Conservation (phyloP, 331 rosid genomes). For the Quercus lobata region DNA sequence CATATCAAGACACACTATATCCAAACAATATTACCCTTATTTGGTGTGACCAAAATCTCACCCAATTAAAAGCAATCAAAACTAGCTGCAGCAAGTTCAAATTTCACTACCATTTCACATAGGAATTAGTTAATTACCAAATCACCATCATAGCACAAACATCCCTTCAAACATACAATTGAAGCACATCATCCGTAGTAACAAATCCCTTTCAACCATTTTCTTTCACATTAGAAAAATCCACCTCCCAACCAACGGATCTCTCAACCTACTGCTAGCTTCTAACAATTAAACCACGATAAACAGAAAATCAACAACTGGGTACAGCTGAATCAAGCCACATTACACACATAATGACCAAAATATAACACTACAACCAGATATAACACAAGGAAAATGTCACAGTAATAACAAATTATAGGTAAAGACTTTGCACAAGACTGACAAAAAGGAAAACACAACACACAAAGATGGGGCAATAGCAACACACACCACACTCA, state of each 20-base stretch:
- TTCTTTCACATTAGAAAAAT: background rate
- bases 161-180: background rate
- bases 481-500: slow-evolving; percentile 24
- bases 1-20: background rate
- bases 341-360: slow-evolving; percentile 22
- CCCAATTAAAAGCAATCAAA: background rate
- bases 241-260: slow-evolving; percentile 27
- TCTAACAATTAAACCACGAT: slow-evolving; percentile 1
- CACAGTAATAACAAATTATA: background rate
- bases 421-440: background rate
- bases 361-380: background rate
- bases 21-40: background rate
- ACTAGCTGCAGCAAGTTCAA: background rate
- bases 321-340: slow-evolving; percentile 13
- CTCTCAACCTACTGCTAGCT: slow-evolving; percentile 22
- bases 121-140: background rate
- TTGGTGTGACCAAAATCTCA: background rate
- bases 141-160: background rate
- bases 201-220: slow-evolving; percentile 1
- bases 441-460: background rate
- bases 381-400: background rate
- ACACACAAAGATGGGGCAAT: background rate
- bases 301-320: slow-evolving; percentile 7
- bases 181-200: background rate
- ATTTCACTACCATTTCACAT: background rate